Evolutionary conservation across 2,329 filamentous ascomycete genomes (phyloP), one percentile per base, ranked within the genome.

Genomic region (Penicillium sp.): DNA sequence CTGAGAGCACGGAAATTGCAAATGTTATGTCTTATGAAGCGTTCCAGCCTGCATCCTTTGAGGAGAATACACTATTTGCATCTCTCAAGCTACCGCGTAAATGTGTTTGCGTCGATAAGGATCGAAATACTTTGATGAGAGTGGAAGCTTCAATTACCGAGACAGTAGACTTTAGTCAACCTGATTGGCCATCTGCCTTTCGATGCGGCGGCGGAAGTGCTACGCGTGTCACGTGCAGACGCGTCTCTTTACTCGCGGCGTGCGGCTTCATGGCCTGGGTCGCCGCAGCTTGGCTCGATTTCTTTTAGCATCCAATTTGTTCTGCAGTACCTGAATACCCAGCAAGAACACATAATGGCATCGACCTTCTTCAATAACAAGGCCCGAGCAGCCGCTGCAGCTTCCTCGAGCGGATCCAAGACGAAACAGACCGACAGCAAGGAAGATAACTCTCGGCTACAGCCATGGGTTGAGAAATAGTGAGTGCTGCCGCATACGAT

Each of bases 381-480:
- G 72, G 91, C 91, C 46, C 84, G 91, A 39, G 79, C 82, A 53
- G 76, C 77, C 36, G 79, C 75, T 33, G 89, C 89, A 65, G 86
- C 85, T 46, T 86, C 84, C 9, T 84, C 86, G n/a, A 85, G 81
- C 67, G 78, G 77, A 49, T 71, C 79, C 18, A 82, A 85, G 39
- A 78, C 78, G 45, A 95, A 91, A 70, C 70, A 76, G 46, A 78
- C 83, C 55, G 79, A 74, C 29, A 70, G 74, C 49, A 78, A 76
- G 63, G 85, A 81, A 64, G 82, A 86, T 50, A 76, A 76, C 28
- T 78, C 78, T 57, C 80, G 80, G 63, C 76, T 84, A 58, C 91
- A 96, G 65, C 93, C 93, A 62, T 98, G 93, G 93, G 91, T 97
- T 45, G 93, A 97, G 76, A 97, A 97, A 87, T 97, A 96, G 91